Evolutionary conservation across 1,284 basidiomycete species (phyloP).

Genomic region (Malassezia sp.): DNA sequence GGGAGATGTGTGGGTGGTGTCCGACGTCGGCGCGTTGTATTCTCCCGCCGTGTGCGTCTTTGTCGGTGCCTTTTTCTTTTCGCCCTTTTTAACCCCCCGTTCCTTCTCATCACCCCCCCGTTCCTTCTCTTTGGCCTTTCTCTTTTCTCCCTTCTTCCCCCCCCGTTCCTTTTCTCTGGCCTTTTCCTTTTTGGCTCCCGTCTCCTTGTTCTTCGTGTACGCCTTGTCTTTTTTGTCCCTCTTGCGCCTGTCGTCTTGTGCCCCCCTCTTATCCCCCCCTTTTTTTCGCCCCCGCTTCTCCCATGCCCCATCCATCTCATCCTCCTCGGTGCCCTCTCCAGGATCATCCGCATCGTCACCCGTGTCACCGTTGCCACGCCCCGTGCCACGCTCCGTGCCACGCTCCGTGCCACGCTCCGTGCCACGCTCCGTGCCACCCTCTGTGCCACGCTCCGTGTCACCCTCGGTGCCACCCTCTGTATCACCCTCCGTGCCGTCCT

Average conservation of each 20-base stretch:
- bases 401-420: too few species aligned
- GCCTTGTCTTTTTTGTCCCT: constrained; percentile 6
- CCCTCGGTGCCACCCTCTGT: too few species aligned
- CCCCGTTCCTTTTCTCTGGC: constrained; percentile 2
- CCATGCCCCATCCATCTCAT: background rate
- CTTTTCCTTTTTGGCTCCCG: constrained; percentile 3
- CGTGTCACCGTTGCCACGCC: too few species aligned
- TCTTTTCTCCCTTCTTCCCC: background rate
- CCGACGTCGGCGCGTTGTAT: background rate
- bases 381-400: too few species aligned
- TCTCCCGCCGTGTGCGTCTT: too few species aligned
- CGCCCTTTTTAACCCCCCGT: background rate
- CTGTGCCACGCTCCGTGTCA: background rate
- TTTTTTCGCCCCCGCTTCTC: background rate
- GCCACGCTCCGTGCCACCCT: too few species aligned
- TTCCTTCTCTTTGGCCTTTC: background rate
- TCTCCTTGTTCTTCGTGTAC: constrained; percentile 6
- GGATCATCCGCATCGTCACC: background rate
- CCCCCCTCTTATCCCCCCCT: background rate
- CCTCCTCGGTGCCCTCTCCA: background rate
- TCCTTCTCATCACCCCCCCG: background rate
- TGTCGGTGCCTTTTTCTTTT: constrained; percentile 2
- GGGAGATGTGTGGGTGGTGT: background rate
- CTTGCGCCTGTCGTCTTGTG: constrained; percentile 3
- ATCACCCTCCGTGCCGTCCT: too few species aligned